Conservation (phyloP, 2,329 filamentous ascomycete genomes). For the Apiospora pterosperma region DNA sequence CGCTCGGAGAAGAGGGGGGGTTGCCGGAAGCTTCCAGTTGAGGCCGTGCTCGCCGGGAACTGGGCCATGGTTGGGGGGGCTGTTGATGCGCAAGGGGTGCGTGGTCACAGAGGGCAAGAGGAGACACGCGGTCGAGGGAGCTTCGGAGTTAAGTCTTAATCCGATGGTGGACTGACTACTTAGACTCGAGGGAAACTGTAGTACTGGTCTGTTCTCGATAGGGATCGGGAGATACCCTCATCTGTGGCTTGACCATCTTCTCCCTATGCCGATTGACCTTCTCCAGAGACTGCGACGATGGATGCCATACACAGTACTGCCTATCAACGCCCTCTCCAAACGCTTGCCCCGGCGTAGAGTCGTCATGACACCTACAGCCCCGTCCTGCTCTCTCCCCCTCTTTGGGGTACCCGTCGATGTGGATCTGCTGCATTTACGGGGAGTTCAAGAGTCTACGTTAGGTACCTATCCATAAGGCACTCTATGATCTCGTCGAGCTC, state of each 20-base stretch:
- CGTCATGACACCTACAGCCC: background rate
- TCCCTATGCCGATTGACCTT: background rate
- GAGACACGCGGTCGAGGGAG: background rate
- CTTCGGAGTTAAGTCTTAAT: background rate
- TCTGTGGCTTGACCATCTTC: background rate
- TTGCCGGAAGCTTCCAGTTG: no score
- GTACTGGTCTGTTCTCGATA: background rate
- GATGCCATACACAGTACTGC: background rate
- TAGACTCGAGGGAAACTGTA: background rate
- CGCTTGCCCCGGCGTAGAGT: background rate
- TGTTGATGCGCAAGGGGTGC: background rate
- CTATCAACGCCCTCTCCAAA: background rate
- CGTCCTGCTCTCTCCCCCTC: background rate
- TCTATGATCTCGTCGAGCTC: no score
- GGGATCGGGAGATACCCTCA: background rate
- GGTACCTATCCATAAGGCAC: no score
- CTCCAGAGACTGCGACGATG: background rate
- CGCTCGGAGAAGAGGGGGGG: no score
- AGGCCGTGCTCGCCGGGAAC: background rate
- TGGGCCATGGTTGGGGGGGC: background rate
- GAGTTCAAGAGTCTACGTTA: no score
- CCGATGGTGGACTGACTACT: background rate
- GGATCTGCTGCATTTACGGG: no score
- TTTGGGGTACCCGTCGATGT: no score
- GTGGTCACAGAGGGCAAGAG: background rate